Evolutionary conservation across 1,139 yeast genomes (phyloP).

Genomic region (Lodderomyces elongisporus): DNA sequence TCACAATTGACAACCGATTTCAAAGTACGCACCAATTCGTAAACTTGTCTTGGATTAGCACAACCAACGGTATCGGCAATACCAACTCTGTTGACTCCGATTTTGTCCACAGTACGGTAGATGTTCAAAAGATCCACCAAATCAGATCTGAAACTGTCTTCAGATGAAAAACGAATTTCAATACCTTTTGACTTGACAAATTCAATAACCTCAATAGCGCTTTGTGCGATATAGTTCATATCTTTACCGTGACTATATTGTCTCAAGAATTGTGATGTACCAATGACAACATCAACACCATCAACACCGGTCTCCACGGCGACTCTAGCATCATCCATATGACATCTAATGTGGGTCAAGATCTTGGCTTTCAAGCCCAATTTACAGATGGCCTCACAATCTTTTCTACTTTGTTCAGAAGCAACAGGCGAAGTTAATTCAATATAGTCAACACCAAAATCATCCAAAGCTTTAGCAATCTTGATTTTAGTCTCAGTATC

Average conservation of each 20-base stretch:
- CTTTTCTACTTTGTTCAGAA: constrained; percentile 85
- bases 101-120: constrained; percentile 94
- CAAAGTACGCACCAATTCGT: constrained; percentile 90
- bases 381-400: constrained; percentile 98
- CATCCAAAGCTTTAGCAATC: constrained; percentile 95
- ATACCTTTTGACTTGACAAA: constrained; percentile 96
- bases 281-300: constrained; percentile 98
- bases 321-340: constrained; percentile 96
- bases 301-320: constrained; percentile 99
- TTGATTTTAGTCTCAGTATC: constrained; percentile 93
- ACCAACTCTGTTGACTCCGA: constrained; percentile 98
- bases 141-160: constrained; percentile 96
- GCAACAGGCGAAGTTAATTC: constrained; percentile 98
- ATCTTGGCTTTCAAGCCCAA: constrained; percentile 94
- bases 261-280: constrained; percentile 93
- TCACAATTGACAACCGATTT: constrained; percentile 94
- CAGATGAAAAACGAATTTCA: constrained; percentile 94
- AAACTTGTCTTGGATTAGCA: constrained; percentile 98
- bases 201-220: constrained; percentile 95
- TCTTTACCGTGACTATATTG: constrained; percentile 97
- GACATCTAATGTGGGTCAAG: constrained; percentile 89
- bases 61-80: constrained; percentile 99
- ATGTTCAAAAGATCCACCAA: constrained; percentile 91
- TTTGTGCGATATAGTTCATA: constrained; percentile 95
- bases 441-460: constrained; percentile 96